Evolutionary conservation across 1,284 basidiomycete genomes (phyloP).

Genomic region (Sparassis latifolia): DNA sequence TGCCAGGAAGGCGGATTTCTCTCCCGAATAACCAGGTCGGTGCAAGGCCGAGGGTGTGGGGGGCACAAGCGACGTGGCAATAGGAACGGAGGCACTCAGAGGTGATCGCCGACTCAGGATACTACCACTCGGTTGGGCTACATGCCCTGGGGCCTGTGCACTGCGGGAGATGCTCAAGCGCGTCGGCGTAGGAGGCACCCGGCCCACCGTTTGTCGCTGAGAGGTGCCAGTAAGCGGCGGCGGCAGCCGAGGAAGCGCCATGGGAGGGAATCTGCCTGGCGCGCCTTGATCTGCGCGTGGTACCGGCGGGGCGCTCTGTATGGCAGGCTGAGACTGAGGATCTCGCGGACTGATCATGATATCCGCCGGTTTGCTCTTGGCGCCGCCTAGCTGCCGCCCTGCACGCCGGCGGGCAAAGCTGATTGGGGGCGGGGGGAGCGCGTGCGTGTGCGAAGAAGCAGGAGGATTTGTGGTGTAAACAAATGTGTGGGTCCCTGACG

Average conservation of each 20-base stretch:
- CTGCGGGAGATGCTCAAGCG: constrained; percentile 46
- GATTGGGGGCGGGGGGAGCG: constrained; percentile 59
- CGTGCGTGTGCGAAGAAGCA: constrained; percentile 16
- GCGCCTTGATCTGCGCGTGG: constrained; percentile 37
- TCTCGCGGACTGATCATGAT: constrained; percentile 68
- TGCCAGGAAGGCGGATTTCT: constrained; percentile 66
- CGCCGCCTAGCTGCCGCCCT: constrained; percentile 42
- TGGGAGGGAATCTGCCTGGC: constrained; percentile 36
- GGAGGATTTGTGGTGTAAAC: constrained; percentile 5
- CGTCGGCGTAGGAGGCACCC: constrained; percentile 70
- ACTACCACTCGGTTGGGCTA: constrained; percentile 17
- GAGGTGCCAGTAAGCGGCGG: constrained; percentile 38
- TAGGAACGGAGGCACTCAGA: constrained; percentile 50
- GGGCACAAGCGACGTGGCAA: constrained; percentile 54
- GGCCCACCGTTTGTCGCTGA: constrained; percentile 39
- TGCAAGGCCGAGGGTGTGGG: constrained; percentile 60
- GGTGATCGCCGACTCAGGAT: constrained; percentile 37
- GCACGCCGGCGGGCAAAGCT: constrained; percentile 70
- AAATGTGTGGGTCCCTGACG: constrained; percentile 4
- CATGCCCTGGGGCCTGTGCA: constrained; percentile 10
- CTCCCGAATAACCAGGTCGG: constrained; percentile 49
- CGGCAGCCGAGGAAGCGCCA: constrained; percentile 64
- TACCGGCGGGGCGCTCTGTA: constrained; percentile 69
- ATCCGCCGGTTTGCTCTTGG: constrained; percentile 69
- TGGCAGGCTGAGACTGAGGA: constrained; percentile 45